Percentiles rank a stretch among this genome's conserved stretches.
phyloP scores from a whole-genome alignment of 2,329 filamentous ascomycete species.

The Pestalotiopsis sp. region DNA sequence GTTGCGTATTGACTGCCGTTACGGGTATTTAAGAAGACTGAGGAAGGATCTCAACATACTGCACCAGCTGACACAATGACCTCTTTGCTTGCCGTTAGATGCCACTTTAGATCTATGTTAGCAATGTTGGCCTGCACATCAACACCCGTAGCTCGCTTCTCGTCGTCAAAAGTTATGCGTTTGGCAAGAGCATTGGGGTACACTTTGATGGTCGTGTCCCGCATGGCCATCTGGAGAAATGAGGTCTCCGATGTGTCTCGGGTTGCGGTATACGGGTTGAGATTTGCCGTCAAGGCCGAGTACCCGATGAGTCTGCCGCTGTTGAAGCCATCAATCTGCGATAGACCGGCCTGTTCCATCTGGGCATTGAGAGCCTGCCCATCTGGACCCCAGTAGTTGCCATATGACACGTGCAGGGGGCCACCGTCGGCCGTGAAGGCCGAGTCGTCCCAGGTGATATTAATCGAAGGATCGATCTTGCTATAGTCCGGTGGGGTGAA shows the following conservation, averaged over 20 bases:
- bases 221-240: neutral
- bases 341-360: constrained; percentile 38
- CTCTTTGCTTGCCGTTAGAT: constrained; percentile 33
- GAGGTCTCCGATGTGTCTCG: neutral
- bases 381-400: constrained; percentile 40
- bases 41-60: no score
- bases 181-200: constrained; percentile 40
- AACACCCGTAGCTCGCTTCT: constrained; percentile 34
- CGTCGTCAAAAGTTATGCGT: constrained; percentile 43
- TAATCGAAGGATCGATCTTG: constrained; percentile 17
- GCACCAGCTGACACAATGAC: constrained; percentile 42
- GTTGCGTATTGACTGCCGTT: no score
- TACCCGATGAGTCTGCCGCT: constrained; percentile 41
- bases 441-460: constrained; percentile 25
- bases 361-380: constrained; percentile 31
- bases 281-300: constrained; percentile 33
- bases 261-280: constrained; percentile 22
- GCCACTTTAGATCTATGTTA: constrained; percentile 18
- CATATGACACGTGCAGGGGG: constrained; percentile 43
- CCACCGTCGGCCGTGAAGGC: constrained; percentile 32
- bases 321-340: constrained; percentile 38
- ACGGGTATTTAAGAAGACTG: no score
- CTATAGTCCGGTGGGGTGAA: neutral
- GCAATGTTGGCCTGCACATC: constrained; percentile 18
- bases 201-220: constrained; percentile 10